phyloP scores from a whole-genome alignment of 768 basidiomycete species.

The Rhodotorula kratochvilovae region DNA sequence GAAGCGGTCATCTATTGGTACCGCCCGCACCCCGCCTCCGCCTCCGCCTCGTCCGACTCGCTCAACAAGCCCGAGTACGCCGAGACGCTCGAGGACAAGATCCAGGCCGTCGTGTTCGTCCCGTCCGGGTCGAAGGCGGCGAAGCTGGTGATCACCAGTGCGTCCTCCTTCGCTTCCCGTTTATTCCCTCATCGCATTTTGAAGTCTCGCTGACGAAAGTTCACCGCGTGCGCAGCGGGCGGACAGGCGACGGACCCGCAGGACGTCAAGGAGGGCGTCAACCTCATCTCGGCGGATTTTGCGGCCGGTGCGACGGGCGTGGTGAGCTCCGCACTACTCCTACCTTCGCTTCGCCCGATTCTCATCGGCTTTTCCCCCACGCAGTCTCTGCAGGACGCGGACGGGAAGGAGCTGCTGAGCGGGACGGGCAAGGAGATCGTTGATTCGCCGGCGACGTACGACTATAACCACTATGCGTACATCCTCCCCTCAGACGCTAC shows the following conservation, averaged over 20 bases:
- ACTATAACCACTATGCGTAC: slow-evolving; percentile 20
- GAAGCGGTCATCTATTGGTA: slow-evolving; percentile 23
- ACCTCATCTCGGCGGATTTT: slow-evolving; percentile 12
- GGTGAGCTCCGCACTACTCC: background rate
- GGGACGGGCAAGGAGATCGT: slow-evolving; percentile 15
- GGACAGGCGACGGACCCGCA: background rate
- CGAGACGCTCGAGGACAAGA: slow-evolving; percentile 8
- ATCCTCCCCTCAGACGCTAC: slow-evolving; percentile 2
- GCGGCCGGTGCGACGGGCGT: background rate
- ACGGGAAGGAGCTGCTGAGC: background rate
- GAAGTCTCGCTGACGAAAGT: too few species aligned
- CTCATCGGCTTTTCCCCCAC: too few species aligned
- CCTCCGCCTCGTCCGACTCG: slow-evolving; percentile 3
- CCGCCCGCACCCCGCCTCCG: slow-evolving; percentile 12
- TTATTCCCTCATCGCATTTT: too few species aligned
- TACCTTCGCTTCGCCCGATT: too few species aligned
- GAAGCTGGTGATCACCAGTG: background rate
- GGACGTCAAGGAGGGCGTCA: slow-evolving; percentile 10
- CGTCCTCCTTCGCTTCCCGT: too few species aligned
- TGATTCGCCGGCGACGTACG: background rate
- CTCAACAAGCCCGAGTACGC: slow-evolving; percentile 13
- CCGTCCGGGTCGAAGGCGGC: background rate
- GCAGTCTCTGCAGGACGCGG: slow-evolving; percentile 3
- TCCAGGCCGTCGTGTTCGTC: slow-evolving; percentile 5
- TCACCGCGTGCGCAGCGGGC: slow-evolving; percentile 2